A percentile compares a stretch with the other conserved stretches of the same genome.
These are phyloP conservation scores for Chlamydomonas incerta DNA, from an alignment of 139 green algal species.

Conservation along the genomic window DNA sequence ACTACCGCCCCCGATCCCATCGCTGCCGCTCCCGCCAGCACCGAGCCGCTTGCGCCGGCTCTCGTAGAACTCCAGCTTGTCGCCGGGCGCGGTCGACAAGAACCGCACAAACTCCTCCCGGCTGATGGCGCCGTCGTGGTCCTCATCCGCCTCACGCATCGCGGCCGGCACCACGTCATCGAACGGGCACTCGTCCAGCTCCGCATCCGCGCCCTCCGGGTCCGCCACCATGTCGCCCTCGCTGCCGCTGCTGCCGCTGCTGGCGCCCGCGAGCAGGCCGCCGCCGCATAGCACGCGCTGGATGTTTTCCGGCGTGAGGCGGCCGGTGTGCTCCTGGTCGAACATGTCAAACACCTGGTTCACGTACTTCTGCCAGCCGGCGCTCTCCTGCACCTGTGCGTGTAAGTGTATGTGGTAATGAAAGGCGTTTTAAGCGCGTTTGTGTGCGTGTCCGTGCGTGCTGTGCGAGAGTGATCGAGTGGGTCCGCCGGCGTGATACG, in stretches of 20 bases:
- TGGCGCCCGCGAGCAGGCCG: background rate
- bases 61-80: slow-evolving; percentile 45
- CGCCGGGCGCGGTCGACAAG: background rate
- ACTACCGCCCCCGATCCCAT: too few species aligned
- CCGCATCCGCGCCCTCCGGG: background rate
- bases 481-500: too few species aligned
- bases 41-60: background rate
- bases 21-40: background rate
- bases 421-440: too few species aligned
- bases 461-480: too few species aligned
- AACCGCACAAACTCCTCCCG: slow-evolving; percentile 35
- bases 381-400: slow-evolving; percentile 17
- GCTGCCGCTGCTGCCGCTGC: background rate
- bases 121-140: slow-evolving; percentile 8
- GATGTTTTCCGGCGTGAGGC: background rate
- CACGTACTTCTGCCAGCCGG: slow-evolving; percentile 19
- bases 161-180: slow-evolving; percentile 10
- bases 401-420: too few species aligned
- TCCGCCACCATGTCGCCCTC: background rate
- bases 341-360: slow-evolving; percentile 27
- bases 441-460: too few species aligned
- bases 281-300: slow-evolving; percentile 28
- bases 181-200: slow-evolving; percentile 35
- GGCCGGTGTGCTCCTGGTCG: slow-evolving; percentile 2
- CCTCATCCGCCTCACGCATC: slow-evolving; percentile 25